Evolutionary conservation across 2,329 filamentous ascomycete genomes (phyloP).

Genomic region (Monilinia fructicola): DNA sequence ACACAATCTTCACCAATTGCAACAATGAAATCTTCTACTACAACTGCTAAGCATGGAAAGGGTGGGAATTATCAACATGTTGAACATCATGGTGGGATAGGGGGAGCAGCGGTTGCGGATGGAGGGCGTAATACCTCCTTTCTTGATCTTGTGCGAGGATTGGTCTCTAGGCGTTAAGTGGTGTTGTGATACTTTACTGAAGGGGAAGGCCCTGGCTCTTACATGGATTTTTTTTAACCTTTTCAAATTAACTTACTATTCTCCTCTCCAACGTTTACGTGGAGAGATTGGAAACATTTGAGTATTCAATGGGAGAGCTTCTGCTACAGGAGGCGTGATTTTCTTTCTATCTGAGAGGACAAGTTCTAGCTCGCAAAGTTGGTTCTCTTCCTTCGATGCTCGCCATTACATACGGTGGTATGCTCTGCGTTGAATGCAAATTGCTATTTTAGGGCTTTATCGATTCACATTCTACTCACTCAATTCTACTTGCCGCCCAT

Average conservation of each 20-base stretch:
- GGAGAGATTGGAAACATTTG: constrained; percentile 15
- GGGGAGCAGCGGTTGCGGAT: constrained; percentile 1
- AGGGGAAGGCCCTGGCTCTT: constrained; percentile 18
- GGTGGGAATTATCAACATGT: constrained; percentile 19
- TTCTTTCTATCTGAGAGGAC: neutral
- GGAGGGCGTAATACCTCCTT: constrained; percentile 25
- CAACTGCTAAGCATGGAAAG: constrained; percentile 20
- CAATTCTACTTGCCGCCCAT: neutral
- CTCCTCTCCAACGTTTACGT: neutral
- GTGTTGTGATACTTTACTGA: constrained; percentile 21
- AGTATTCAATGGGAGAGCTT: constrained; percentile 11
- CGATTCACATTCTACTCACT: constrained; percentile 11
- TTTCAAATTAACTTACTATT: constrained; percentile 16
- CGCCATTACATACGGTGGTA: neutral
- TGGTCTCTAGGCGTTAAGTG: constrained; percentile 24
- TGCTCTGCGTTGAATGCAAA: constrained; percentile 6
- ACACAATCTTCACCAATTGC: constrained; percentile 21
- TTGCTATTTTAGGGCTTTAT: constrained; percentile 11
- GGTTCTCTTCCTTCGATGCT: constrained; percentile 12
- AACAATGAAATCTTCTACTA: constrained; percentile 14
- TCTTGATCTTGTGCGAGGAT: constrained; percentile 22
- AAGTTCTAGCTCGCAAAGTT: neutral
- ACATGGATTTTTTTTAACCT: constrained; percentile 16
- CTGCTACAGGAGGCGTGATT: neutral
- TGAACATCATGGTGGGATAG: constrained; percentile 15